Base-by-base conservation (phyloP, 169 alveolate genomes). In the Plasmodium falciparum region DNA sequence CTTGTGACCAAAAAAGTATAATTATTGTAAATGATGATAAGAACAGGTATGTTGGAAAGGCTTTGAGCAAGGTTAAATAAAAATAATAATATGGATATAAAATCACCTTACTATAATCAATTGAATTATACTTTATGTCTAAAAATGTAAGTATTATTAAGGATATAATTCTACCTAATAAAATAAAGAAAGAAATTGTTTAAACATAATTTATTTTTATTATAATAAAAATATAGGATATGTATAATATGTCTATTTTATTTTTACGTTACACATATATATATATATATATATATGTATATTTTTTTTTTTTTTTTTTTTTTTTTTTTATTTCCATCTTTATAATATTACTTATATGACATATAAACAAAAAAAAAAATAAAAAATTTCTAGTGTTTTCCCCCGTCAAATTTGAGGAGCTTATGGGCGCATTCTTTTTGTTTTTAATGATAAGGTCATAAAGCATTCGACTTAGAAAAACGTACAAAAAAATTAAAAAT, bases 351-450 rank as follows among this genome's bases (percentile, higher is more conserved):
- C 89, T 75, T 75, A 75, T 75, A 29, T 62, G 75, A n/a, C 89
- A 75, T 63, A 75, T 62, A 75, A 75, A 75, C 17, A 75, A 63
- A 75, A 75, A 75, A 43, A 33, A 11, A 56, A 75, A 75, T 67
- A 75, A 62, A 75, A 62, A 75, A 75, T 62, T 33, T 39, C 89
- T 62, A 17, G 89, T 75, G 54, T 75, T 61, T 50, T 75, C 89
- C 89, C 89, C 89, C 89, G 75, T 75, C 89, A 61, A 75, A 62
- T 62, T 75, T 74, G 89, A 58, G 89, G 89, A 62, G 89, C 75
- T 49, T 15, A 62, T 69, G 9, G 75, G 65, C n/a, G 66, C 62
- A 63, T 62, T 56, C 11, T 65, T 75, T 43, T 50, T 63, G 89
- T 75, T 75, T 75, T 74, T 61, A 63, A 75, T 63, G 9, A 62